Conservation (phyloP, 768 basidiomycete genomes). For the Crassisporium funariophilum region DNA sequence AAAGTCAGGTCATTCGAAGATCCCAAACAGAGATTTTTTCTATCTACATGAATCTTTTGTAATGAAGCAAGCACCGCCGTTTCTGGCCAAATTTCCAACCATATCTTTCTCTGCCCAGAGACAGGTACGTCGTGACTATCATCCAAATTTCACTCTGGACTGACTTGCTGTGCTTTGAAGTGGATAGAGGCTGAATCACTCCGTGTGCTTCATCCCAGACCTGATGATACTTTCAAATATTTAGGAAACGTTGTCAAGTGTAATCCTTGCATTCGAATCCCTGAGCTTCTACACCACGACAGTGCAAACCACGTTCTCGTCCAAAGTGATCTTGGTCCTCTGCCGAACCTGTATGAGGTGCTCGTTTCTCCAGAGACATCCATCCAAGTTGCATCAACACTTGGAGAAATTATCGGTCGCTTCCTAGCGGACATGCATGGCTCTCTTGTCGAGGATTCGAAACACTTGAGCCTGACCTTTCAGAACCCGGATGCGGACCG, state of each 20-base stretch:
- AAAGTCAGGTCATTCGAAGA: too few species aligned
- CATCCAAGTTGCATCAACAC: background rate
- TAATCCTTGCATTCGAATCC: slow-evolving; percentile 9
- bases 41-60: slow-evolving; percentile 1
- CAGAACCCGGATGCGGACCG: slow-evolving; percentile 5
- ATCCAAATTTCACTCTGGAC: background rate
- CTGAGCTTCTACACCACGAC: slow-evolving; percentile 9
- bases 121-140: slow-evolving; percentile 5
- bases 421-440: slow-evolving; percentile 12
- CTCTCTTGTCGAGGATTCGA: slow-evolving; percentile 1
- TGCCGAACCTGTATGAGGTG: slow-evolving; percentile 5
- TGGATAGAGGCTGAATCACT: slow-evolving; percentile 9
- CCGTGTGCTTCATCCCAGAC: background rate
- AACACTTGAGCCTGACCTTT: too few species aligned
- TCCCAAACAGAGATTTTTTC: background rate
- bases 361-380: slow-evolving; percentile 1
- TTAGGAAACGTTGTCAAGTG: background rate
- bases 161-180: slow-evolving; percentile 1
- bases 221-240: background rate
- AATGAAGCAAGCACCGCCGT: slow-evolving; percentile 10
- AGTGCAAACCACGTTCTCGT: slow-evolving; percentile 5
- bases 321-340: slow-evolving; percentile 9
- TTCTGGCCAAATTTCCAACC: slow-evolving; percentile 6
- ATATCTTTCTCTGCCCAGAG: slow-evolving; percentile 13
- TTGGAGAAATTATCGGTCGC: slow-evolving; percentile 2